A percentile compares a stretch with the other conserved stretches of the same genome.
Evolutionary conservation across 2,329 filamentous ascomycete genomes (phyloP).

Genomic region (Talaromyces sp.): DNA sequence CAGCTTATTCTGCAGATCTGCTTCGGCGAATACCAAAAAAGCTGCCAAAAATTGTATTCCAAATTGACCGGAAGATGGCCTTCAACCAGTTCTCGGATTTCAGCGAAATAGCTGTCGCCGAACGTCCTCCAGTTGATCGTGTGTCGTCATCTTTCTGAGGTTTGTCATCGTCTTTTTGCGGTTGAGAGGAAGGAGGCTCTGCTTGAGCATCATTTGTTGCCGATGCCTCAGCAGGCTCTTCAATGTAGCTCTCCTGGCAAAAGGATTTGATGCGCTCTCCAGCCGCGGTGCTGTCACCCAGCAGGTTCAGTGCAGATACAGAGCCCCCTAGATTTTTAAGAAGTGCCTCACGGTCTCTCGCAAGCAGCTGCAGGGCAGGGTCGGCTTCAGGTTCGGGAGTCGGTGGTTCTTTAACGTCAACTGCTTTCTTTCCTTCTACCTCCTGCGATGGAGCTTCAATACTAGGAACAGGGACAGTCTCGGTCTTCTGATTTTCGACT

Average conservation of each 20-base stretch:
- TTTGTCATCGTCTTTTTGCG: conserved; percentile 5
- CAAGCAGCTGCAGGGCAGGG: conserved; percentile 24
- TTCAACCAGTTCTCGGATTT: conserved; percentile 36
- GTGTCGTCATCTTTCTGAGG: conserved; percentile 7
- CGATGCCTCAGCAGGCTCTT: conserved; percentile 3
- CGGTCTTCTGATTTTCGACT: neutral
- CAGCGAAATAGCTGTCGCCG: conserved; percentile 33
- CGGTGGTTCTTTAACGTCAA: conserved; percentile 16
- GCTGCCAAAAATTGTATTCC: conserved; percentile 34
- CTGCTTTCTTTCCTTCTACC: conserved; percentile 17
- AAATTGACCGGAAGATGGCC: conserved; percentile 34
- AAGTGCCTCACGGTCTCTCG: conserved; percentile 27
- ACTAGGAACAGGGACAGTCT: conserved; percentile 5
- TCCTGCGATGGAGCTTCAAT: conserved; percentile 16
- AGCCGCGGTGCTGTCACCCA: conserved; percentile 93
- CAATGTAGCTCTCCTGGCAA: conserved; percentile 4
- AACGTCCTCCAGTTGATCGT: conserved; percentile 23
- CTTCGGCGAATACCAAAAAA: conserved; percentile 36
- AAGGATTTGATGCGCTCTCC: conserved; percentile 10
- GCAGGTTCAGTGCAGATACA: conserved; percentile 33
- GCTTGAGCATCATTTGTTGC: conserved; percentile 4
- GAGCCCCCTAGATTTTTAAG: conserved; percentile 25
- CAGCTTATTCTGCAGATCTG: conserved; percentile 10
- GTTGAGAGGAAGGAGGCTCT: neutral
- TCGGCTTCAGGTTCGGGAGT: conserved; percentile 27